These are phyloP conservation scores for Erodium texanum DNA, from an alignment of 441 rosid genomes.

Conservation along the genomic window DNA sequence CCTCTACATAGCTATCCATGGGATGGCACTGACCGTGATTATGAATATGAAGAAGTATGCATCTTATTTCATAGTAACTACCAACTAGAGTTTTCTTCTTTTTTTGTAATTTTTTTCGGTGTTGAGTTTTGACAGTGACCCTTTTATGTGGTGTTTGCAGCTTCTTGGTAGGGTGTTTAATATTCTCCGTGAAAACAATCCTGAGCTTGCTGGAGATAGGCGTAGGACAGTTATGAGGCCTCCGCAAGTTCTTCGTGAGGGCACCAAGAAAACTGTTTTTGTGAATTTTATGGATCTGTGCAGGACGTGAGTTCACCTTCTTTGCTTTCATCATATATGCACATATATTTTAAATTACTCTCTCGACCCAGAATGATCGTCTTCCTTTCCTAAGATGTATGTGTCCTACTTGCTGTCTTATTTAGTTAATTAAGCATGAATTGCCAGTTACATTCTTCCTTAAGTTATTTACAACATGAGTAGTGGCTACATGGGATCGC, in stretches of 20 bases:
- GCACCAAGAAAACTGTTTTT: constrained; percentile 68
- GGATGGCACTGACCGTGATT: constrained; percentile 79
- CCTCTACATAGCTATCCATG: constrained; percentile 44
- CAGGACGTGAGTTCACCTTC: constrained; percentile 45
- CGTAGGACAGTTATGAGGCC: constrained; percentile 71
- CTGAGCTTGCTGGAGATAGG: constrained; percentile 61
- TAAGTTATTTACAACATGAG: too few species aligned
- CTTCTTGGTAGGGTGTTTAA: constrained; percentile 62
- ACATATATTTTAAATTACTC: not conserved
- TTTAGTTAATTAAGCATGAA: not conserved
- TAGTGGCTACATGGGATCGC: too few species aligned
- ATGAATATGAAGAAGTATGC: constrained; percentile 61
- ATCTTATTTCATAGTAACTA: not conserved
- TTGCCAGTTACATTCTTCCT: too few species aligned
- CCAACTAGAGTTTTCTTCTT: not conserved
- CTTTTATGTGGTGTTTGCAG: constrained; percentile 26
- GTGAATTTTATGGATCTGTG: constrained; percentile 81
- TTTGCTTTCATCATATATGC: not conserved
- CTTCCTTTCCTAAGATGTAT: too few species aligned
- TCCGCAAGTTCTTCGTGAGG: constrained; percentile 68
- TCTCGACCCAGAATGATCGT: too few species aligned
- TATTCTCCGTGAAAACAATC: constrained; percentile 65
- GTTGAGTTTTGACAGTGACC: not conserved
- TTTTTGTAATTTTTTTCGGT: not conserved
- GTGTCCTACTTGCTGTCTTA: too few species aligned